These are phyloP conservation scores for Pholiota molesta DNA, from an alignment of 768 basidiomycete species.

Conservation along the genomic window DNA sequence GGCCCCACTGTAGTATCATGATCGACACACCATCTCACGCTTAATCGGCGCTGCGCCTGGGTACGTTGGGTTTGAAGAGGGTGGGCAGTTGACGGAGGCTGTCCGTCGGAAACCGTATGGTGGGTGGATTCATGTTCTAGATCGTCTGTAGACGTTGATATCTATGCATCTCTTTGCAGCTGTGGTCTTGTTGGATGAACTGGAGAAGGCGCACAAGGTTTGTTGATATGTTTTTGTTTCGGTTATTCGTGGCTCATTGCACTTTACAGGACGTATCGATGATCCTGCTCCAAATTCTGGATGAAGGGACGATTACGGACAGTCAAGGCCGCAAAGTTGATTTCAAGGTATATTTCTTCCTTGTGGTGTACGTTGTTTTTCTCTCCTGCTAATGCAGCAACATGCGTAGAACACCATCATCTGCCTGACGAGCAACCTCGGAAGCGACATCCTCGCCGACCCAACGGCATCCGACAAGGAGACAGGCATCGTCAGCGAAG, in stretches of 20 bases:
- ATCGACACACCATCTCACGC: conserved; percentile 88
- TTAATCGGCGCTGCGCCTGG: conserved; percentile 93
- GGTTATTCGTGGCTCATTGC: no score
- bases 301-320: conserved; percentile 89
- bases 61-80: conserved; percentile 90
- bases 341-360: conserved; percentile 63
- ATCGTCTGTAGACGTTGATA: not conserved
- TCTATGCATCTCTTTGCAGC: conserved; percentile 36
- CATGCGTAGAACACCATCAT: conserved; percentile 80
- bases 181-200: conserved; percentile 81
- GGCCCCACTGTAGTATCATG: conserved; percentile 63
- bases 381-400: not conserved
- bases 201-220: conserved; percentile 93
- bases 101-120: conserved; percentile 90
- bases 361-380: not conserved
- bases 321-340: conserved; percentile 92
- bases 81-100: conserved; percentile 90
- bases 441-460: conserved; percentile 74
- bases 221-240: not conserved
- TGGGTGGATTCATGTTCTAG: conserved; percentile 25
- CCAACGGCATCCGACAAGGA: conserved; percentile 59
- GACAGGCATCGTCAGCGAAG: conserved; percentile 61
- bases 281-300: conserved; percentile 89
- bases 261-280: conserved; percentile 72
- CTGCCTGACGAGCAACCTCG: conserved; percentile 88